phyloP scores from a whole-genome alignment of 228 moss, liverwort and hornwort species.

The Sphagnum fallax region DNA sequence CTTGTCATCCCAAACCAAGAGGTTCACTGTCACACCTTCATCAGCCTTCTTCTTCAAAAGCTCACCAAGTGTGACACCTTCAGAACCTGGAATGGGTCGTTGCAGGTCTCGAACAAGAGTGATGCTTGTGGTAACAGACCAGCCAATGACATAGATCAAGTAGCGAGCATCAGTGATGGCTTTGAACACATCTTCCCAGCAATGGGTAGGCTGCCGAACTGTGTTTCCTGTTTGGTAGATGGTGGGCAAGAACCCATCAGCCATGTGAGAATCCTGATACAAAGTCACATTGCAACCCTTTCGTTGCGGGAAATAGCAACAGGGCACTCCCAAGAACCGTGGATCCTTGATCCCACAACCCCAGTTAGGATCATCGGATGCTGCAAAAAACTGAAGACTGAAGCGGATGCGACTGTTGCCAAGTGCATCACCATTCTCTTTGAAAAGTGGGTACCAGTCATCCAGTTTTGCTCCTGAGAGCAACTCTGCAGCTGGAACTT shows the following conservation, averaged over 20 bases:
- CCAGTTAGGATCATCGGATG: conserved; percentile 49
- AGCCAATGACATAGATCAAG: conserved; percentile 72
- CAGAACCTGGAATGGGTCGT: conserved; percentile 48
- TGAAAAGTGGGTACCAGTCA: conserved; percentile 56
- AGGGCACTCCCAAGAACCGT: conserved; percentile 51
- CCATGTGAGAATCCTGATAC: conserved; percentile 73
- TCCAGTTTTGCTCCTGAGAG: conserved; percentile 31
- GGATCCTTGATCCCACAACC: conserved; percentile 34
- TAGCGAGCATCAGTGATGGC: conserved; percentile 46
- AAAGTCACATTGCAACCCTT: conserved; percentile 62
- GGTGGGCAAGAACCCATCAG: conserved; percentile 51
- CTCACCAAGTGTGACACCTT: conserved; percentile 53
- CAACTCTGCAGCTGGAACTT: conserved; percentile 24
- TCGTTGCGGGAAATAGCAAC: conserved; percentile 63
- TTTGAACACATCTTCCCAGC: conserved; percentile 66
- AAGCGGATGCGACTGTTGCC: conserved; percentile 39
- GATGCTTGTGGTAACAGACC: conserved; percentile 78
- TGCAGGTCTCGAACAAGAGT: conserved; percentile 50
- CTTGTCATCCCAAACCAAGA: conserved; percentile 77
- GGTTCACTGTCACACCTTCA: conserved; percentile 59
- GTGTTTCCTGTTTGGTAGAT: conserved; percentile 51
- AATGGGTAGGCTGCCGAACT: conserved; percentile 37
- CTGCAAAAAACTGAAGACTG: conserved; percentile 42
- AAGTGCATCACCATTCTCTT: conserved; percentile 42
- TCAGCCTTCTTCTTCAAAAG: conserved; percentile 58